A percentile compares a stretch with the other conserved stretches of the same genome.
Evolutionary conservation across 768 basidiomycete species (phyloP).

Genomic region (Agrocybe praecox): DNA sequence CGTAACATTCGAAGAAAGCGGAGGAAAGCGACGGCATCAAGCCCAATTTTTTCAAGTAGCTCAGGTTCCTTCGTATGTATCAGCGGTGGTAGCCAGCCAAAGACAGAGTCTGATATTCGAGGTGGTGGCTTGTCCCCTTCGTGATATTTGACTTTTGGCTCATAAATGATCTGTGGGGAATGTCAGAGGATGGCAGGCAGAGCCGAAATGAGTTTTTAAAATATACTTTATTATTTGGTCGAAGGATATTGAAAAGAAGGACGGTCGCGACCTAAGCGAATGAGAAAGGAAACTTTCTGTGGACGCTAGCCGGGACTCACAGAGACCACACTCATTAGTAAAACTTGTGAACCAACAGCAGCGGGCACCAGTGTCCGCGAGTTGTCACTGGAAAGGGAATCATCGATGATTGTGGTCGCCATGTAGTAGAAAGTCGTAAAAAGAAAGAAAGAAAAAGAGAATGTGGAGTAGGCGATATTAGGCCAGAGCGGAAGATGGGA

Average conservation of each 20-base stretch:
- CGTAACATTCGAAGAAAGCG: conserved; percentile 90
- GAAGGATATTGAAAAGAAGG: conserved; percentile 76
- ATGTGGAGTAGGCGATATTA: conserved; percentile 6
- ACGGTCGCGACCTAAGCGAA: conserved; percentile 59
- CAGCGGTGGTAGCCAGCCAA: conserved; percentile 91
- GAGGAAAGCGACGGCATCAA: conserved; percentile 92
- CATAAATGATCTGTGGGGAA: conserved; percentile 72
- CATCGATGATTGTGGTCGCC: conserved; percentile 27
- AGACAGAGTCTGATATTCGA: conserved; percentile 76
- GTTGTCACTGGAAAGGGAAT: conserved; percentile 40
- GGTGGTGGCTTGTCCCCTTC: conserved; percentile 77
- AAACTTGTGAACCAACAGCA: conserved; percentile 79
- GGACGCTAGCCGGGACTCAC: conserved; percentile 41
- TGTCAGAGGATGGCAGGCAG: neutral
- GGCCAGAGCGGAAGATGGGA: neutral
- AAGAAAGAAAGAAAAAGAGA: conserved; percentile 12
- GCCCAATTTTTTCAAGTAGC: conserved; percentile 83
- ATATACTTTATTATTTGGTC: conserved; percentile 86
- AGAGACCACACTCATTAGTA: conserved; percentile 71
- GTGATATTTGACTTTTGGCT: conserved; percentile 93
- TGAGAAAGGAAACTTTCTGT: neutral
- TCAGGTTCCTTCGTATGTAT: conserved; percentile 86
- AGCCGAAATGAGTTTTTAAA: neutral
- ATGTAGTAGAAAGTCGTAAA: conserved; percentile 11
- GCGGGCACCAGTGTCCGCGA: conserved; percentile 76